Base-by-base conservation (phyloP, 2,329 filamentous ascomycete genomes). In the Penicillium sp. region DNA sequence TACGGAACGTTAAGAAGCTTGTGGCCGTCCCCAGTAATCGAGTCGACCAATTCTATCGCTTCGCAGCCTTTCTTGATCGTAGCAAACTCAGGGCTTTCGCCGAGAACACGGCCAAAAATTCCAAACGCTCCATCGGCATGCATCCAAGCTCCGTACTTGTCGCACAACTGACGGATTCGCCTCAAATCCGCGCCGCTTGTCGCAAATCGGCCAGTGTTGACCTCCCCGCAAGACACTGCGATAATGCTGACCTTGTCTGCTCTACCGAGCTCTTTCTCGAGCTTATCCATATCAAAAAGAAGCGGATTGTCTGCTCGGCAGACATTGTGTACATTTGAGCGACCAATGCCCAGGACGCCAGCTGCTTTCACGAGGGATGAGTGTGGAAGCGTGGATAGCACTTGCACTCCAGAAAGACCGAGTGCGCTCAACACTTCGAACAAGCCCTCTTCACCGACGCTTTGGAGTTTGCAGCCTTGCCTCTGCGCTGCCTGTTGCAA, bases 1-100 rank as follows among this genome's bases (percentile, higher is more conserved):
- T 96, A 96, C 0, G 92, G 91, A 38, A 95, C 89, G 59, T 96
- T 96, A 53, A 97, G 79, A n/a, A 95, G 73, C 65, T 96, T 96
- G 69, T 97, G 92, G 0, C 81, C 87, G 62, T 96, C 91, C 2
- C 87, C 84, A 0, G 89, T 85, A 58, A 96, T 90, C 42, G 88
- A 95, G 65, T 96, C 89, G 3, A 88, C 89, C 2, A 95, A 75
- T 53, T 95, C 86, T 11, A 96, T 68, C 0, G 88, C 88, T 3
- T 80, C 76, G 1, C 72, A 77, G 51, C 70, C 77, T 30, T 65
- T 70, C 50, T 71, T 82, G 53, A 82, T 64, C 39, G 52, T 72
- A 11, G 66, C 64, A 63, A 87, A 90, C 48, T 85, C 79, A 1
- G 75, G 65, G 9, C 64, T 75, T 0, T 76, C 65, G 0, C 80